Percentiles rank a stretch among this genome's conserved stretches.
These are phyloP conservation scores for Metschnikowia corniflorae DNA, from an alignment of 805 yeast genomes.

Conservation along the genomic window DNA sequence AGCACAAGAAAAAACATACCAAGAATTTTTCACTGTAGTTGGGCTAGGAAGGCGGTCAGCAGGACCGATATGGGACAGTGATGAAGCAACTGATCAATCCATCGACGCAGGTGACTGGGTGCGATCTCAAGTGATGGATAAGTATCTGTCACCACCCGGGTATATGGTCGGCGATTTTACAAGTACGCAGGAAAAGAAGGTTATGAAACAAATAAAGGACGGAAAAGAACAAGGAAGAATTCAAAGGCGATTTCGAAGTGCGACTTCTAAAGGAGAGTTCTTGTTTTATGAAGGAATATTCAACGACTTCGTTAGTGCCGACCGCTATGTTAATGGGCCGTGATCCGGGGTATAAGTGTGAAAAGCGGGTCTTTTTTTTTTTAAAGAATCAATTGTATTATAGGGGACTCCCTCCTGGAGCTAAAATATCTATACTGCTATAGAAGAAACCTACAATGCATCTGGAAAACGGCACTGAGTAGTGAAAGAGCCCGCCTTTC, in stretches of 20 bases:
- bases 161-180: constrained; percentile 39
- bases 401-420: too few relatives aligned
- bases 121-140: constrained; percentile 32
- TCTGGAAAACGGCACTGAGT: too few relatives aligned
- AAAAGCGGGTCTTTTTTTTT: too few relatives aligned
- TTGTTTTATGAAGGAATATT: constrained; percentile 30
- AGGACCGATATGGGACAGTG: constrained; percentile 19
- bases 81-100: constrained; percentile 13
- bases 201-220: constrained; percentile 19
- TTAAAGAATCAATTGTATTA: too few relatives aligned
- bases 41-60: constrained; percentile 13
- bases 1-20: constrained; percentile 17
- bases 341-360: background rate
- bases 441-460: too few relatives aligned
- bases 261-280: constrained; percentile 30
- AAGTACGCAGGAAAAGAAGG: constrained; percentile 28
- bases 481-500: too few relatives aligned
- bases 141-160: constrained; percentile 39
- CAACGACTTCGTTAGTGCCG: constrained; percentile 24
- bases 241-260: constrained; percentile 25
- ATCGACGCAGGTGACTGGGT: constrained; percentile 11
- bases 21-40: constrained; percentile 18
- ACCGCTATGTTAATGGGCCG: constrained; percentile 8
- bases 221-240: constrained; percentile 27
- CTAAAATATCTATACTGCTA: too few relatives aligned